phyloP scores from a whole-genome alignment of 2,329 filamentous ascomycete genomes.

The Neoscytalidium dimidiatum region DNA sequence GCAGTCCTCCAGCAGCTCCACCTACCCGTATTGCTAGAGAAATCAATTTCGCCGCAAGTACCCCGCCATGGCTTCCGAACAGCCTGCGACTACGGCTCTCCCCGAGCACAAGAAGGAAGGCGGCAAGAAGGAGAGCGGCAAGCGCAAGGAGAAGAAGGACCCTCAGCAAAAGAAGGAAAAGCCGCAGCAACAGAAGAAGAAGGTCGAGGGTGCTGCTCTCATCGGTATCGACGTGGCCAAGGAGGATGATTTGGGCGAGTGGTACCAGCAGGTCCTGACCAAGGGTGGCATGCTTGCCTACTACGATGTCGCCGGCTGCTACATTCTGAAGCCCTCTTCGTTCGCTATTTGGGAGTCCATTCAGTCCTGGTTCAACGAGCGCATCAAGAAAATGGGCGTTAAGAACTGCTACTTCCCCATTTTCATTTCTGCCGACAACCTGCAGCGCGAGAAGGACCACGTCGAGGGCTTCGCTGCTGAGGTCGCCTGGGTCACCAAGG shows the following conservation, averaged over 20 bases:
- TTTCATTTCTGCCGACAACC: constrained; percentile 88
- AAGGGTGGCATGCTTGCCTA: constrained; percentile 98
- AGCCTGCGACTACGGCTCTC: constrained; percentile 8
- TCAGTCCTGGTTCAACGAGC: constrained; percentile 58
- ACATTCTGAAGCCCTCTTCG: constrained; percentile 72
- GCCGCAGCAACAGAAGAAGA: constrained; percentile 48
- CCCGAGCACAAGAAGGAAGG: constrained; percentile 21
- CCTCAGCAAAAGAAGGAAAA: constrained; percentile 21
- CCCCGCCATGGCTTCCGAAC: constrained; percentile 19
- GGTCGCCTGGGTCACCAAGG: constrained; percentile 76
- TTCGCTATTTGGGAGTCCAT: constrained; percentile 71
- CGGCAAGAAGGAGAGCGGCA: constrained; percentile 20
- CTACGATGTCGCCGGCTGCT: constrained; percentile 97
- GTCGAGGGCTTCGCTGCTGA: constrained; percentile 96
- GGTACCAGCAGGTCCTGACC: constrained; percentile 97
- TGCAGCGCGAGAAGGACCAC: constrained; percentile 88
- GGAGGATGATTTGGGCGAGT: constrained; percentile 82
- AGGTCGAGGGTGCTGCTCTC: constrained; percentile 60
- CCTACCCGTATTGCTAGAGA: not conserved
- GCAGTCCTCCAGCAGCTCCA: not conserved
- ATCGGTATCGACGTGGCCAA: constrained; percentile 90
- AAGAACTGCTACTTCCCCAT: constrained; percentile 97
- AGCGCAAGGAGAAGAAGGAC: constrained; percentile 22
- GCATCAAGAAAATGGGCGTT: constrained; percentile 88
- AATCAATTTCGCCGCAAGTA: constrained; percentile 1